Evolutionary conservation across 75 land plant genomes (phyloP), one percentile per base, ranked within the genome.

Genomic region (Pinus tabuliformis): DNA sequence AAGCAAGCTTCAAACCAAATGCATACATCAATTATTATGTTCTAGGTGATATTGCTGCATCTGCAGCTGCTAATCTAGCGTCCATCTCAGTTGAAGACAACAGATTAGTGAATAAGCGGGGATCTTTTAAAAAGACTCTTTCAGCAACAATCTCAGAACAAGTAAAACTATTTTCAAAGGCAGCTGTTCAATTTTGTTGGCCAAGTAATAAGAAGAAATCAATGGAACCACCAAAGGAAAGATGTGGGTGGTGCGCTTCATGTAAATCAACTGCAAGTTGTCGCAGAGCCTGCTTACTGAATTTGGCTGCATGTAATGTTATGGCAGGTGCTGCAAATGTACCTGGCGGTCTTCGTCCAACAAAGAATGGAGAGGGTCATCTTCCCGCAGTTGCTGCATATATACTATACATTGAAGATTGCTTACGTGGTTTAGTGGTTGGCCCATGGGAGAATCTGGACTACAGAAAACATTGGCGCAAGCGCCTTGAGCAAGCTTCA

Each of bases 221-320:
- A 56, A 74, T 81, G 70, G 97, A 94, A 58, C 83, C 82, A 17
- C 92, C 92, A 30, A 92, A 91, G 62, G 99, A 97, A 68, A 85
- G 88, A 72, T 97, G 99, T 84, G 93, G 98, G 18, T 97, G 99
- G 99, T 97, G 99, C 79, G 77, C 86, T 75, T 80, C 85, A 70
- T 96, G 99, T 58, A 83, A 81, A 74, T 73, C 77, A 59, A 17
- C 79, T 49, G 54, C 70, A 54, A 74, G 78, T 60, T 84, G 81
- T 58, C 54, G 68, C 42, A 90, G 79, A 78, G 95, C 89, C 45
- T 97, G 99, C 76, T 72, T 97, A 77, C 78, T 97, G 62, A 92
- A 92, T 81, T 66, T 81, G 64, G 94, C 93, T 77, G 86, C 84
- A 28, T 56, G 64, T 54, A 86, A 74, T 76, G 82, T 86, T 36